Evolutionary conservation across 441 rosid species (phyloP), one percentile per base, ranked within the genome.

Genomic region (Daphne laureola): DNA sequence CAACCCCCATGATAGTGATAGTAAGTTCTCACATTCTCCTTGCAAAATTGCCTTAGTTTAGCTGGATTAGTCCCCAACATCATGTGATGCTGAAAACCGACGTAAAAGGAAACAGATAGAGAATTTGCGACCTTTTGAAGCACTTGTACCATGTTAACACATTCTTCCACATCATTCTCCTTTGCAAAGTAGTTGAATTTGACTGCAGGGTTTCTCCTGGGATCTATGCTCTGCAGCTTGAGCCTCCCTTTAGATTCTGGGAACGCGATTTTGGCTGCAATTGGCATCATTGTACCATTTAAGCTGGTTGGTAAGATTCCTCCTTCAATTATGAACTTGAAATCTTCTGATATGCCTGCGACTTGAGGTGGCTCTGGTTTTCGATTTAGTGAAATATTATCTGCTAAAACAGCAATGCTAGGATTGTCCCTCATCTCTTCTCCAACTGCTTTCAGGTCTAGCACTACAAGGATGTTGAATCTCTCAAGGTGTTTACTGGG

Each of bases 1-100:
- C 94, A 84, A 5, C 91, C 91, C 0, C 93, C 90, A 35, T 86
- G 89, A 58, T 74, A 87, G 60, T 84, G 90, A 64, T 68, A 82
- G 52, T 71, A 82, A 3, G 91, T 87, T 69, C 82, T 67, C 13
- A 75, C 84, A 26, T 87, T 86, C 42, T 70, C 47, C 67, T 67
- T 78, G 79, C 96, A 83, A 64, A 78, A 79, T 43, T 50, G 49
- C 36, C 72, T 63, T 4, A 77, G 70, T 45, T 77, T 76, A 41
- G 63, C 66, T 0, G 51, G 61, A 13, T 71, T 74, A 3, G 57
- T 53, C 55, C 65, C 43, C 44, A 76, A 43, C 14, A 67, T 80
- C 31, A 67, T 65, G 36, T 67, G 76, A 9, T 50, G 69, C 31
- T 63, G 61, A 16, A 59, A 53, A 5, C 83, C 86, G 21, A 74